A percentile compares a stretch with the other conserved stretches of the same genome.
Conservation (phyloP, 1,284 basidiomycete species). For the Wallemia hederae region DNA sequence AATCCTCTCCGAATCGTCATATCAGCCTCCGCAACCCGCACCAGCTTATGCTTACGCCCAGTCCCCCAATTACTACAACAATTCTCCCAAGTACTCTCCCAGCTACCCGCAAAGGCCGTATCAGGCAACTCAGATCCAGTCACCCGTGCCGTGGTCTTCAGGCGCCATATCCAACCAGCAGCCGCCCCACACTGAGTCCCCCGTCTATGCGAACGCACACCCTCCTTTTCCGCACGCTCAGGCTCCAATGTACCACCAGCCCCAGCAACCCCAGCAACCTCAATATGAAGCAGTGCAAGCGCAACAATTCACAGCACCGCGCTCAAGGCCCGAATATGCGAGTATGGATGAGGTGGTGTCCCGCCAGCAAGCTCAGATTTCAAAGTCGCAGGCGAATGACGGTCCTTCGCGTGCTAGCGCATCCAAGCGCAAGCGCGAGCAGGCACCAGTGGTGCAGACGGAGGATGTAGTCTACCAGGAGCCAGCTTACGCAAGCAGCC, state of each 20-base stretch:
- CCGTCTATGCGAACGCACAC: neutral
- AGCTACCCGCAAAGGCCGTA: neutral
- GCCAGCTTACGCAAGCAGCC: neutral
- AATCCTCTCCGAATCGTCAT: neutral
- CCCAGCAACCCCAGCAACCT: neutral
- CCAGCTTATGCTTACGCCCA: neutral
- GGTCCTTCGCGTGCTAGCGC: neutral
- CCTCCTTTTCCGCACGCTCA: neutral
- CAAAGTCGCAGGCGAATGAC: neutral
- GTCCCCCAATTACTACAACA: neutral
- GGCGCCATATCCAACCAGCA: neutral
- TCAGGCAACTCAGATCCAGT: neutral
- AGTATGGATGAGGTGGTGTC: neutral
- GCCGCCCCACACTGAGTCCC: neutral
- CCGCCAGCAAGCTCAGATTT: neutral
- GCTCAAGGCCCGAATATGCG: neutral
- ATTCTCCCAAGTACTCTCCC: neutral
- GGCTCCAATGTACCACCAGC: neutral
- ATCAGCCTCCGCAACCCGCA: neutral
- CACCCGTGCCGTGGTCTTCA: neutral
- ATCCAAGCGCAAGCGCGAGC: neutral
- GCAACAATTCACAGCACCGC: neutral
- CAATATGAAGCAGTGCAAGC: too few relatives aligned
- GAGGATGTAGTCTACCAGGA: neutral
- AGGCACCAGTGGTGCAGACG: neutral